Percentiles rank a stretch among this genome's conserved stretches.
These are phyloP conservation scores for Eragrostis tef DNA, from an alignment of 202 grass and related monocot species.

Conservation along the genomic window DNA sequence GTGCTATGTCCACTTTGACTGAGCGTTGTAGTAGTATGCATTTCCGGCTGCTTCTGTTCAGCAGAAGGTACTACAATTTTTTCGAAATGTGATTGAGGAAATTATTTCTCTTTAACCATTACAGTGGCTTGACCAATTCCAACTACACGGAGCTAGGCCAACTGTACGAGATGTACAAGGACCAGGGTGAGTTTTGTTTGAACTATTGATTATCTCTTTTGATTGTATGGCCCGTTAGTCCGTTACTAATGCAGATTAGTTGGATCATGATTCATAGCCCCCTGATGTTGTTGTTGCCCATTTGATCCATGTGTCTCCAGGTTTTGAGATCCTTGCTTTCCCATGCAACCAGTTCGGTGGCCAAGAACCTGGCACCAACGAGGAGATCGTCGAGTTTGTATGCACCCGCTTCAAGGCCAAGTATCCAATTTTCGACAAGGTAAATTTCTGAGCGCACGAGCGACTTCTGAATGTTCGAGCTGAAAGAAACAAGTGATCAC, in stretches of 20 bases:
- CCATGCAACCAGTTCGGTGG: constrained; percentile 77
- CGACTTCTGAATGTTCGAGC: background rate
- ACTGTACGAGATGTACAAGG: constrained; percentile 69
- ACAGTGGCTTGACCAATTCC: constrained; percentile 69
- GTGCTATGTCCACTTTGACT: no score
- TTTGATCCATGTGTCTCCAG: constrained; percentile 14
- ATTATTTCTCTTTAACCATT: background rate
- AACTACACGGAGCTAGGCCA: constrained; percentile 69
- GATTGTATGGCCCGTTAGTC: background rate
- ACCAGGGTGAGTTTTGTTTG: constrained; percentile 49
- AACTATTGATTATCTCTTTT: background rate
- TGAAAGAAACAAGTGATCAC: background rate
- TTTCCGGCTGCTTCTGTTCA: no score
- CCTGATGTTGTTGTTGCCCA: background rate
- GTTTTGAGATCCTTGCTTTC: constrained; percentile 75
- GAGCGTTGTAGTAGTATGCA: no score
- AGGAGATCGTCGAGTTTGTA: constrained; percentile 70
- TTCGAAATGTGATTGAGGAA: background rate
- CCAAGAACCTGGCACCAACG: constrained; percentile 73
- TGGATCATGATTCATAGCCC: background rate
- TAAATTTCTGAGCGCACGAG: constrained; percentile 41
- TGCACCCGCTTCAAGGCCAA: constrained; percentile 73
- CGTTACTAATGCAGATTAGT: background rate
- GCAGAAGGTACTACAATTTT: background rate
- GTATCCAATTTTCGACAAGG: constrained; percentile 76